Evolutionary conservation across 2,329 filamentous ascomycete genomes (phyloP).

Genomic region (Hymenoscyphus repandus): DNA sequence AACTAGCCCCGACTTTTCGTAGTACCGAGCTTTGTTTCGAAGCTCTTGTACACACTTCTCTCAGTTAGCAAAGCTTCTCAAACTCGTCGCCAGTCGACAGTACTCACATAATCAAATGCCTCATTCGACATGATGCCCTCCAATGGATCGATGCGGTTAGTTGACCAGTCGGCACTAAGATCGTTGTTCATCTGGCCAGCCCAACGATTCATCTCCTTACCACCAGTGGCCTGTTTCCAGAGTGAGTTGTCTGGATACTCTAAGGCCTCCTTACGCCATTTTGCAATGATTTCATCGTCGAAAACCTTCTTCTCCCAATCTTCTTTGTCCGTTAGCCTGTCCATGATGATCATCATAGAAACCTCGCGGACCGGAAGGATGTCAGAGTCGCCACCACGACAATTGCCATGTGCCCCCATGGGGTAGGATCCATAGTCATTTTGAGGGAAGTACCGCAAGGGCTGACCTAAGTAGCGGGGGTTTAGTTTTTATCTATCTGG

Average conservation of each 20-base stretch:
- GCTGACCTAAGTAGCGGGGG: too few relatives aligned
- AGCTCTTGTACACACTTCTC: constrained; percentile 3
- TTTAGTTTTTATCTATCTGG: too few relatives aligned
- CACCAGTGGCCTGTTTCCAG: constrained; percentile 1
- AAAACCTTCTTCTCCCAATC: constrained; percentile 16
- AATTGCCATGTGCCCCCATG: too few relatives aligned
- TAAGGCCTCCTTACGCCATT: constrained; percentile 18
- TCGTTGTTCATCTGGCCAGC: neutral
- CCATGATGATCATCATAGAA: constrained; percentile 20
- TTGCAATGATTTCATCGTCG: constrained; percentile 15
- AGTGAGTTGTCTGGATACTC: neutral
- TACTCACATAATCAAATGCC: constrained; percentile 1
- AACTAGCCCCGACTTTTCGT: constrained; percentile 1
- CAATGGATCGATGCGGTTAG: neutral
- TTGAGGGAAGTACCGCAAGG: too few relatives aligned
- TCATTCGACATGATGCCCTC: neutral
- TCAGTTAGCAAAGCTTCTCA: neutral
- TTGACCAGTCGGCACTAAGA: too few relatives aligned
- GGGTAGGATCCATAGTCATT: too few relatives aligned
- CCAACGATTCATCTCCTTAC: neutral
- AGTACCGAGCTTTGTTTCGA: neutral
- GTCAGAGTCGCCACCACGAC: too few relatives aligned
- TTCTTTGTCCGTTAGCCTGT: constrained; percentile 18
- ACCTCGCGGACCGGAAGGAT: constrained; percentile 12
- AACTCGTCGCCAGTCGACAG: neutral